Evolutionary conservation across 306 rosid genomes (phyloP).

Genomic region (Vigna angularis): DNA sequence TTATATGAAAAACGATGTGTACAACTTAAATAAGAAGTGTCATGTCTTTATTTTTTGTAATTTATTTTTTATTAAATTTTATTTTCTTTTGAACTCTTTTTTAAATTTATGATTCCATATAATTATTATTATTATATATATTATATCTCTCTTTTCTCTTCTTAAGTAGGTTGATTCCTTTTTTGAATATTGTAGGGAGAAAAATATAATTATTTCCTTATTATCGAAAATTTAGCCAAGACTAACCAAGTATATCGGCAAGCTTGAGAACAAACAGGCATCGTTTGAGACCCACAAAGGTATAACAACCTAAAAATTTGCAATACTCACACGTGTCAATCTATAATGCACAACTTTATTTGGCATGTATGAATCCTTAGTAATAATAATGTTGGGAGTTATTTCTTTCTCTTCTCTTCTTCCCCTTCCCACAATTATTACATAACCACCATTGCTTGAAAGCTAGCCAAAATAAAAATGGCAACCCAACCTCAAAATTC

Average conservation of each 20-base stretch:
- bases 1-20: too few relatives aligned
- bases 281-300: constrained; percentile 22
- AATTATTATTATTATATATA: too few relatives aligned
- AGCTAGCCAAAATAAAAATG: constrained; percentile 46
- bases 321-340: constrained; percentile 45
- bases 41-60: too few relatives aligned
- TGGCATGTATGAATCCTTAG: constrained; percentile 20
- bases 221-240: constrained; percentile 16
- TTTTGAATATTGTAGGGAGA: too few relatives aligned
- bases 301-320: constrained; percentile 36
- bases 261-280: constrained; percentile 39
- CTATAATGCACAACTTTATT: not conserved
- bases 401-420: constrained; percentile 22
- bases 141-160: too few relatives aligned
- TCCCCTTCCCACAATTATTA: not conserved
- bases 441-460: constrained; percentile 39
- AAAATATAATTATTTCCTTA: not conserved
- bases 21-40: too few relatives aligned
- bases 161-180: too few relatives aligned
- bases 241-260: constrained; percentile 37
- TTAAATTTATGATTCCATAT: too few relatives aligned
- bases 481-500: constrained; percentile 49
- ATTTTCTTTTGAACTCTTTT: too few relatives aligned
- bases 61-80: too few relatives aligned
- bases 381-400: not conserved